Percentiles rank a stretch among this genome's conserved stretches.
phyloP scores from a whole-genome alignment of 2,329 filamentous ascomycete genomes.

The Aphanocladium album region DNA sequence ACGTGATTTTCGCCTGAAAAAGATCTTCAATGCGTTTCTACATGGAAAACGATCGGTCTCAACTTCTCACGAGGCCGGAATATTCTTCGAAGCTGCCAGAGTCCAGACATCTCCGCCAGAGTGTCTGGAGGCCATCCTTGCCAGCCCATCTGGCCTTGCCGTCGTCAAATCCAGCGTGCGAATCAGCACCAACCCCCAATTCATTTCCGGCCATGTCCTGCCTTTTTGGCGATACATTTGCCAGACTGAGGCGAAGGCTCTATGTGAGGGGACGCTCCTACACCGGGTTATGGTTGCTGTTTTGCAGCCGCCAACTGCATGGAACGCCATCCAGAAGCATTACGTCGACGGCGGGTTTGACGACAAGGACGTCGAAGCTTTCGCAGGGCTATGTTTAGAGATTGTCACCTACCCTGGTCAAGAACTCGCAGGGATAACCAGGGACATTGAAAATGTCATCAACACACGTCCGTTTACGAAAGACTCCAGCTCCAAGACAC shows the following conservation, averaged over 20 bases:
- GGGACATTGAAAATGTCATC: slow-evolving; percentile 23
- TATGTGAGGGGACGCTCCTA: slow-evolving; percentile 47
- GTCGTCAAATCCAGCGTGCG: slow-evolving; percentile 24
- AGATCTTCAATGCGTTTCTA: slow-evolving; percentile 15
- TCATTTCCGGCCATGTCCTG: slow-evolving; percentile 27
- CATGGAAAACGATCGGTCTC: slow-evolving; percentile 12
- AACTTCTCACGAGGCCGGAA: slow-evolving; percentile 18
- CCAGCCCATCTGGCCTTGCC: slow-evolving; percentile 18
- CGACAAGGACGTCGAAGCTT: slow-evolving; percentile 27
- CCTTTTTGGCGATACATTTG: slow-evolving; percentile 35
- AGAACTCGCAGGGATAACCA: slow-evolving; percentile 19
- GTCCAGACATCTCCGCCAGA: slow-evolving; percentile 15
- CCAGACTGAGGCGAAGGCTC: slow-evolving; percentile 39
- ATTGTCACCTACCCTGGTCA: slow-evolving; percentile 35
- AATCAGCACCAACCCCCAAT: slow-evolving; percentile 20
- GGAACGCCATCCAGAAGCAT: slow-evolving; percentile 40
- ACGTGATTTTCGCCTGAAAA: slow-evolving; percentile 13
- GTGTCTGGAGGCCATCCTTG: slow-evolving; percentile 25
- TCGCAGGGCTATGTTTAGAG: slow-evolving; percentile 46
- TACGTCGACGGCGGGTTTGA: slow-evolving; percentile 27
- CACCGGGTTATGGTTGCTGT: slow-evolving; percentile 40
- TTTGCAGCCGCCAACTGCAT: slow-evolving; percentile 49
- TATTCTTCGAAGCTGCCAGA: slow-evolving; percentile 24
- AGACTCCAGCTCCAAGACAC: slow-evolving; percentile 19
- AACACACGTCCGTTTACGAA: slow-evolving; percentile 20